phyloP scores from a whole-genome alignment of 2,329 filamentous ascomycete genomes.

The Aspergillus viridinutans region DNA sequence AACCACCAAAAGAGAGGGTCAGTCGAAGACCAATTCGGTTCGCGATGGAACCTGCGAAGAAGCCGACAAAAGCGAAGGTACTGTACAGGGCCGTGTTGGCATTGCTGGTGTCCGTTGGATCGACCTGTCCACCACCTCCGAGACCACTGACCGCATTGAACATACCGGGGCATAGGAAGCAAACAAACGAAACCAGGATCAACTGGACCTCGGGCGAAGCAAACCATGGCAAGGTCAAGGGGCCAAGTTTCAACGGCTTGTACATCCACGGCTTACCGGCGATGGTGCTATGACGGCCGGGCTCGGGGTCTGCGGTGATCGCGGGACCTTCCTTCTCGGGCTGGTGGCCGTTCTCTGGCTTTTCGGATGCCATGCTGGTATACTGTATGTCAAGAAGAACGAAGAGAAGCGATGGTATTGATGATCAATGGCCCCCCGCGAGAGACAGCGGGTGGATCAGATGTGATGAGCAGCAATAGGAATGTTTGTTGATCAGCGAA shows the following conservation, averaged over 20 bases:
- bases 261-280: constrained; percentile 60
- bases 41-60: constrained; percentile 54
- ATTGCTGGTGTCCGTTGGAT: constrained; percentile 58
- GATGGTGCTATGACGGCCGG: constrained; percentile 16
- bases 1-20: constrained; percentile 44
- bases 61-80: constrained; percentile 63
- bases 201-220: constrained; percentile 71
- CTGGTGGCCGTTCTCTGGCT: constrained; percentile 5
- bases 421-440: neutral
- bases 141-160: constrained; percentile 65
- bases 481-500: neutral
- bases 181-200: constrained; percentile 65
- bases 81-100: constrained; percentile 69
- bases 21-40: constrained; percentile 43
- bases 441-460: neutral
- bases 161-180: constrained; percentile 70
- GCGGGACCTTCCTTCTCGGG: constrained; percentile 14
- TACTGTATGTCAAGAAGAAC: neutral
- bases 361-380: constrained; percentile 9
- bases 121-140: constrained; percentile 60
- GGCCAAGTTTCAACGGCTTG: constrained; percentile 54
- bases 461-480: neutral
- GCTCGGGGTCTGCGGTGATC: constrained; percentile 21
- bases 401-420: neutral
- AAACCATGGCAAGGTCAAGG: constrained; percentile 59